phyloP scores from a whole-genome alignment of 257 asterid species.

The Apocynum venetum region DNA sequence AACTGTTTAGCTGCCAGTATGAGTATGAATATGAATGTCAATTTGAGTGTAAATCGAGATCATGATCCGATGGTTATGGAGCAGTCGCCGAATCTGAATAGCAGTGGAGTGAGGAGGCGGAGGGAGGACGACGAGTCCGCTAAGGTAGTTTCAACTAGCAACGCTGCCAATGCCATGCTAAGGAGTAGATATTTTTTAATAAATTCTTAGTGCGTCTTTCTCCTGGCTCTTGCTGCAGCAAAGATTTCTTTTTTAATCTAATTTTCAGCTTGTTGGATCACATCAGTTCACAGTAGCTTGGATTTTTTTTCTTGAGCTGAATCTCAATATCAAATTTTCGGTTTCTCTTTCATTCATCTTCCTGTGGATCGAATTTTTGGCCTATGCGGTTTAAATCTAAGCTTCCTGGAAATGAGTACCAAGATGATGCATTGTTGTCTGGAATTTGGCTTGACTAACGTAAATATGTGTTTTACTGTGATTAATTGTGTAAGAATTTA shows the following conservation, averaged over 20 bases:
- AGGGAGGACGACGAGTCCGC: slow-evolving; percentile 32
- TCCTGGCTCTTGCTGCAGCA: not conserved
- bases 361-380: not conserved
- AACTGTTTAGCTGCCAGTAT: slow-evolving; percentile 15
- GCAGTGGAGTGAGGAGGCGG: slow-evolving; percentile 22
- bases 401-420: slow-evolving; percentile 11
- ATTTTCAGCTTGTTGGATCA: not conserved
- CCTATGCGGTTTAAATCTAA: not conserved
- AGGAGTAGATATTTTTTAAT: not conserved
- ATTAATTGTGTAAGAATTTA: too few species aligned
- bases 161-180: slow-evolving; percentile 29
- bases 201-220: not conserved
- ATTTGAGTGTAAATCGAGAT: slow-evolving; percentile 11
- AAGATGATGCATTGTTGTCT: not conserved
- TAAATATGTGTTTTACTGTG: too few species aligned
- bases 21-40: slow-evolving; percentile 8
- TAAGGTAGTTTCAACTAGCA: slow-evolving; percentile 32
- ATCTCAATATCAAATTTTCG: not conserved
- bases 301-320: not conserved
- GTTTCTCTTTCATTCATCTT: not conserved
- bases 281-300: not conserved
- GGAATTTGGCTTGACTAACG: not conserved
- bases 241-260: not conserved
- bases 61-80: slow-evolving; percentile 30
- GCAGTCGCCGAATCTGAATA: slow-evolving; percentile 19